Base-by-base conservation (phyloP, 805 yeast species). In the Saturnispora gosingensis region DNA sequence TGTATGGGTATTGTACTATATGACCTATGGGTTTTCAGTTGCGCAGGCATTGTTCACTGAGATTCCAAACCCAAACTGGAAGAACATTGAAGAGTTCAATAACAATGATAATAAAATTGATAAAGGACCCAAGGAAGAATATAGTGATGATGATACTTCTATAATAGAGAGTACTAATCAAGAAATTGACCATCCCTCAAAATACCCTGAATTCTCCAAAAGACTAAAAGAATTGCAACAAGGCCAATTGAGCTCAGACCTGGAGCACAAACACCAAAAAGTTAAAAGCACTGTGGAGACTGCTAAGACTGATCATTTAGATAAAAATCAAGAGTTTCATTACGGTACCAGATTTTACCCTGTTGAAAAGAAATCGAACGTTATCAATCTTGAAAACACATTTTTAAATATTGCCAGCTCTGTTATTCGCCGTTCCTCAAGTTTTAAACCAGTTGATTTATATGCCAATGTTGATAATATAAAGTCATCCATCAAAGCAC, bases 21-120 rank as follows among this genome's bases (percentile, higher is more conserved):
- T 65, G 22, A 61, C 58, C 10, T 18, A 51, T 9, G 24, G 58
- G 1, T 59, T 54, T 7, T 27, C 56, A 2, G 28, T 52, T 22
- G 15, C 59, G 24, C 49, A 58, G 43, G 54, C 47, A 11, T 32
- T 59, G 2, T 51, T 61, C 27, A 57, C 59, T 28, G 34, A 45
- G 15, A 63, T 65, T 11, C 68, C 68, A 5, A 60, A 54, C 34
- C 68, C 67, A 2, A 50, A 54, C 11, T 49, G 55, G 45, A 46
- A 49, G 9, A 38, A 16, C 7, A 13, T 38, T 18, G 42, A 38
- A 38, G 42, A 38, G 6, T 18, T 38, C 6, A 16, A 35, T 18
- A 22, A 9, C 13, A 30, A 18, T 20, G 15, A 30, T 18, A 6
- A n/a, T 11, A 11, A 18, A 20, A 4, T 27, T 9, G 45, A 47